A percentile compares a stretch with the other conserved stretches of the same genome.
Conservation (phyloP, 306 rosid genomes). For the Betula pendula region DNA sequence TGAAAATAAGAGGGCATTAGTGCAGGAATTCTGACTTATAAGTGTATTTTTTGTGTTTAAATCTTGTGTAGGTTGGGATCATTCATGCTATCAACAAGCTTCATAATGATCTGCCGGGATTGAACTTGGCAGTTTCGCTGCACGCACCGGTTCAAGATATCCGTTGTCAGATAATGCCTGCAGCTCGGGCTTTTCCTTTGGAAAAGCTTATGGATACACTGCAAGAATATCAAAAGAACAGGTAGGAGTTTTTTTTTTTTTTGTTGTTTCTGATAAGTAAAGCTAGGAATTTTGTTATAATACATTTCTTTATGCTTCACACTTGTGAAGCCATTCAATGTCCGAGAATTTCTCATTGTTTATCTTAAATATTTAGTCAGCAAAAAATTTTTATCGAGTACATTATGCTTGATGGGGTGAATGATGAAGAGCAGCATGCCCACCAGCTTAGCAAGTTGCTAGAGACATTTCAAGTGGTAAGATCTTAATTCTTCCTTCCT, state of each 20-base stretch:
- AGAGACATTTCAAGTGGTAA: slow-evolving; percentile 86
- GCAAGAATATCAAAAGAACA: slow-evolving; percentile 76
- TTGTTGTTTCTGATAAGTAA: not conserved
- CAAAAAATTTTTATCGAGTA: slow-evolving; percentile 94
- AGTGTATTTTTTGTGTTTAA: slow-evolving; percentile 18
- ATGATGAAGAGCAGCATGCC: slow-evolving; percentile 89
- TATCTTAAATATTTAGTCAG: slow-evolving; percentile 45
- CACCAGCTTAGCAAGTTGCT: slow-evolving; percentile 84
- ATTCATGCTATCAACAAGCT: slow-evolving; percentile 89
- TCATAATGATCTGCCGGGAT: slow-evolving; percentile 83
- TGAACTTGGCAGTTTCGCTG: slow-evolving; percentile 93
- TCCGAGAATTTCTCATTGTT: slow-evolving; percentile 16
- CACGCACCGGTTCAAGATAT: slow-evolving; percentile 94
- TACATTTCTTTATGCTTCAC: not conserved
- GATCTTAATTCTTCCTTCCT: slow-evolving; percentile 6
- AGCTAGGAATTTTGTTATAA: not conserved
- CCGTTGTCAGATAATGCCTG: slow-evolving; percentile 98
- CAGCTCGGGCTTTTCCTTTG: slow-evolving; percentile 95
- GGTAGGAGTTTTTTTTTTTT: slow-evolving; percentile 35
- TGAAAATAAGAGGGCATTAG: not conserved
- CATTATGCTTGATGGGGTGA: slow-evolving; percentile 96
- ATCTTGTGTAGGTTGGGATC: slow-evolving; percentile 72
- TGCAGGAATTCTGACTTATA: slow-evolving; percentile 26
- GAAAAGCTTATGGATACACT: slow-evolving; percentile 82
- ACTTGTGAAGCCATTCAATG: slow-evolving; percentile 1